These are phyloP conservation scores for Basidioascus undulatus DNA, from an alignment of 768 basidiomycete species.

Conservation along the genomic window DNA sequence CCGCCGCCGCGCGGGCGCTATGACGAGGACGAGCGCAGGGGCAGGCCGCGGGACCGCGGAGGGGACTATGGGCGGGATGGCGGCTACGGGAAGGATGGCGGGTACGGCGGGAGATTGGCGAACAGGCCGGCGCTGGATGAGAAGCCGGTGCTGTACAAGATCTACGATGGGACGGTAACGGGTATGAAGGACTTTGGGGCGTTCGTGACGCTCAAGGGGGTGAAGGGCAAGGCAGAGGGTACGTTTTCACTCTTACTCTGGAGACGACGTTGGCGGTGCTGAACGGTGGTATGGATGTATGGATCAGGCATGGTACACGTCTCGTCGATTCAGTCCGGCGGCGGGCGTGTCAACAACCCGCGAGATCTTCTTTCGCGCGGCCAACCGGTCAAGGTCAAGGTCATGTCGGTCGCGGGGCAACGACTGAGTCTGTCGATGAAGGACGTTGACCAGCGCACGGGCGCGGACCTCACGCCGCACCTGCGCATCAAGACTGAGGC, in stretches of 20 bases:
- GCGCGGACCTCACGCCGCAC: slow-evolving; percentile 80
- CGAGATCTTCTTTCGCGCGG: slow-evolving; percentile 63
- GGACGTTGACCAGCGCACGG: slow-evolving; percentile 78
- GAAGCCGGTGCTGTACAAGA: slow-evolving; percentile 71
- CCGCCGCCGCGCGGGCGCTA: too few relatives aligned
- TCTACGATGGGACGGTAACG: slow-evolving; percentile 66
- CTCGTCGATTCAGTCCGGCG: slow-evolving; percentile 62
- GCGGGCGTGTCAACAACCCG: slow-evolving; percentile 58
- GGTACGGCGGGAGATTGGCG: slow-evolving; percentile 12
- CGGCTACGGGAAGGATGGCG: slow-evolving; percentile 12
- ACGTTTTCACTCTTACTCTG: slow-evolving; percentile 18
- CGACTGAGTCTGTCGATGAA: slow-evolving; percentile 84
- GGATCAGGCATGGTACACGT: slow-evolving; percentile 82
- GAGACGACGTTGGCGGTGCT: too few relatives aligned
- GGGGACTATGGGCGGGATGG: slow-evolving; percentile 19
- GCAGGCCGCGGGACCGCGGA: slow-evolving; percentile 1
- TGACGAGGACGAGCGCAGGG: slow-evolving; percentile 26
- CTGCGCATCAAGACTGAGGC: slow-evolving; percentile 82
- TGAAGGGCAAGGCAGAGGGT: slow-evolving; percentile 74
- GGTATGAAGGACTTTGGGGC: slow-evolving; percentile 88
- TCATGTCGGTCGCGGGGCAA: slow-evolving; percentile 68
- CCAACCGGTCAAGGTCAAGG: slow-evolving; percentile 80
- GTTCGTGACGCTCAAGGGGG: slow-evolving; percentile 71
- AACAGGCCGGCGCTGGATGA: slow-evolving; percentile 33
- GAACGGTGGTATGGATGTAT: neutral